Conservation (phyloP, 495 filamentous ascomycete species). For the Penicillium maclennaniae region DNA sequence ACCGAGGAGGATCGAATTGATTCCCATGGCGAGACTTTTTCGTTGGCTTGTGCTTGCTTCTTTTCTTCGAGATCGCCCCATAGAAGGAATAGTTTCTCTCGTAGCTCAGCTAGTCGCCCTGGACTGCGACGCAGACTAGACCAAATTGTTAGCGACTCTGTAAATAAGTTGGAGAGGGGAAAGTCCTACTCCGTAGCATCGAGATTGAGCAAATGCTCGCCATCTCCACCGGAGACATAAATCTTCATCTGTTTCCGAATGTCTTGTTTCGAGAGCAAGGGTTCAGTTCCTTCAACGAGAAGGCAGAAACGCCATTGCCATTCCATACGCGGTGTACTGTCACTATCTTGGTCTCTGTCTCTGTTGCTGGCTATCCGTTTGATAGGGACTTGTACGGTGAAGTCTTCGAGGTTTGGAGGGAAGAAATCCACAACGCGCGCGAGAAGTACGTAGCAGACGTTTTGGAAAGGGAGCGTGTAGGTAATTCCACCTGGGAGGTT, state of each 20-base stretch:
- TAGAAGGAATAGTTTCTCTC: conserved; percentile 70
- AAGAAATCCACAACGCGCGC: conserved; percentile 81
- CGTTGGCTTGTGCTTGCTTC: conserved; percentile 32
- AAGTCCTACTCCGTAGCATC: conserved; percentile 62
- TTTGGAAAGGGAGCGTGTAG: conserved; percentile 64
- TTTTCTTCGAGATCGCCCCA: conserved; percentile 85
- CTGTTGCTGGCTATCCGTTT: conserved; percentile 47
- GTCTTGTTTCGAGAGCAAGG: conserved; percentile 25
- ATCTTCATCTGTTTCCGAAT: conserved; percentile 52
- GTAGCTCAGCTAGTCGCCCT: conserved; percentile 45
- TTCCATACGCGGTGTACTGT: conserved; percentile 24
- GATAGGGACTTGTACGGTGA: conserved; percentile 51
- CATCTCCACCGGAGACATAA: conserved; percentile 62
- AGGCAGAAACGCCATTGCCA: conserved; percentile 84
- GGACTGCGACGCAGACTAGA: conserved; percentile 53
- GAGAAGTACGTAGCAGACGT: conserved; percentile 61
- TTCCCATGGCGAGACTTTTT: conserved; percentile 4
- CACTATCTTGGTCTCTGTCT: conserved; percentile 30
- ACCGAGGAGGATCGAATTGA: conserved; percentile 16
- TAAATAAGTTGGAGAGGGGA: not conserved
- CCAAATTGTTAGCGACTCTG: not conserved
- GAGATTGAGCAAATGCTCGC: conserved; percentile 59
- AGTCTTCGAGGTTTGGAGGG: conserved; percentile 69
- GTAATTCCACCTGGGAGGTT: conserved; percentile 39
- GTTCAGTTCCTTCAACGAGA: conserved; percentile 58